Evolutionary conservation across 2,329 filamentous ascomycete species (phyloP), one percentile per base, ranked within the genome.

Genomic region (Blastomyces percursus): DNA sequence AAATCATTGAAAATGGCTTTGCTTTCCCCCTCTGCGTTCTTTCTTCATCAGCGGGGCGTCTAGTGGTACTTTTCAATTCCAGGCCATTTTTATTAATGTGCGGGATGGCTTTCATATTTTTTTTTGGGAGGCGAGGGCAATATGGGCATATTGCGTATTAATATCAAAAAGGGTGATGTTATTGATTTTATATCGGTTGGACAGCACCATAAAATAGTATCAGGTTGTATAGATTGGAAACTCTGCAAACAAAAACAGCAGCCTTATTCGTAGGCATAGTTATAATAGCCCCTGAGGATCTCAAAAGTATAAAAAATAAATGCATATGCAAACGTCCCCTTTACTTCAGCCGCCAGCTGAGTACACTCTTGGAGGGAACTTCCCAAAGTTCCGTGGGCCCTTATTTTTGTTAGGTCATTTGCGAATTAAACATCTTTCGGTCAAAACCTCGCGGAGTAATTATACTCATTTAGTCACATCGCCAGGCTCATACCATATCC

Each of bases 1-100:
- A 64, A 70, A 30, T 46, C 44, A 61, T 61, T 24, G 54, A 27
- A 21, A 27, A 16, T 50, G 21, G 12, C 21, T 14, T 3, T 50
- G 8, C 7, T 14, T 3, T 7, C 19, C 35, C 8, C 8, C 42
- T 44, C 21, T 56, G 59, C 51, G 61, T 60, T 59, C 46, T 61
- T 46, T 32, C 21, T 19, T 27, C 9, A 38, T 56, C 19, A 38
- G 52, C 52, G 32, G 40, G 52, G 52, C 16, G 52, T 56, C 21
- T 4, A 56, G 44, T 21, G n/a, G 48, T 27, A 0, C 12, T 7
- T 50, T 50, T 27, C 21, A 27, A 14, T 27, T 27, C 14, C 8
- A 21, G 21, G 21, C 21, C 12, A 24, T 27, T 50, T 27, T 50
- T 14, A 50, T 50, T 24, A 50, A 46, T 46, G n/a, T 46, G 44